phyloP scores from a whole-genome alignment of 805 yeast genomes.

The Saturnispora serradocipensis region DNA sequence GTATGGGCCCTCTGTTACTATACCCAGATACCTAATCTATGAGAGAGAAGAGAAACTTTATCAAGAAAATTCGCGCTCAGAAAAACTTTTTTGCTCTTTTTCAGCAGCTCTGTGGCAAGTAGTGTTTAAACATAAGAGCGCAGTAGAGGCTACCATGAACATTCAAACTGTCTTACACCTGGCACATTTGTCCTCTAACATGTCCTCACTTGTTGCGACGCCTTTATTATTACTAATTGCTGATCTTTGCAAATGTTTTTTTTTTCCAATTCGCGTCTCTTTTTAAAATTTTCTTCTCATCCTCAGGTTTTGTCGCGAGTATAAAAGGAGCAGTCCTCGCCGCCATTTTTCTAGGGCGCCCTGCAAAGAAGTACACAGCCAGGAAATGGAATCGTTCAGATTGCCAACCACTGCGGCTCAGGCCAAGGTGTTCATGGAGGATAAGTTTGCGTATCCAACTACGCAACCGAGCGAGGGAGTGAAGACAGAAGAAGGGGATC shows the following conservation, averaged over 20 bases:
- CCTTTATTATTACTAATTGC: too few relatives aligned
- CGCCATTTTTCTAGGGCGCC: background rate
- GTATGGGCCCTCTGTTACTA: too few relatives aligned
- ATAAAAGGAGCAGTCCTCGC: constrained; percentile 12
- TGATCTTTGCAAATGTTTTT: background rate
- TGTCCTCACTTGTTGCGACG: too few relatives aligned
- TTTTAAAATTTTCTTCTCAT: background rate
- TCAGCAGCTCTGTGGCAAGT: background rate
- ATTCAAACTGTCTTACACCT: too few relatives aligned
- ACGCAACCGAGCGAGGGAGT: constrained; percentile 17
- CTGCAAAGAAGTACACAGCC: background rate
- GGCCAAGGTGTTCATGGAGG: constrained; percentile 63
- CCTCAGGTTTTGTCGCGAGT: constrained; percentile 5
- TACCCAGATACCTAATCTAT: background rate
- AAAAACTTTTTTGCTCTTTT: too few relatives aligned
- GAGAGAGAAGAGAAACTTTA: background rate
- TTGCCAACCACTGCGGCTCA: constrained; percentile 72
- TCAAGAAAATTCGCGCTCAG: background rate
- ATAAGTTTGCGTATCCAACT: constrained; percentile 53
- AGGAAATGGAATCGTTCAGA: constrained; percentile 58
- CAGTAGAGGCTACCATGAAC: too few relatives aligned
- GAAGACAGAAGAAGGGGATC: constrained; percentile 6
- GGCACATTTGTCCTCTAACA: too few relatives aligned
- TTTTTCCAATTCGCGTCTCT: background rate
- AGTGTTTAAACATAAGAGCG: too few relatives aligned